Evolutionary conservation across 768 basidiomycete species (phyloP), one percentile per base, ranked within the genome.

Genomic region (Panellus pusillus): DNA sequence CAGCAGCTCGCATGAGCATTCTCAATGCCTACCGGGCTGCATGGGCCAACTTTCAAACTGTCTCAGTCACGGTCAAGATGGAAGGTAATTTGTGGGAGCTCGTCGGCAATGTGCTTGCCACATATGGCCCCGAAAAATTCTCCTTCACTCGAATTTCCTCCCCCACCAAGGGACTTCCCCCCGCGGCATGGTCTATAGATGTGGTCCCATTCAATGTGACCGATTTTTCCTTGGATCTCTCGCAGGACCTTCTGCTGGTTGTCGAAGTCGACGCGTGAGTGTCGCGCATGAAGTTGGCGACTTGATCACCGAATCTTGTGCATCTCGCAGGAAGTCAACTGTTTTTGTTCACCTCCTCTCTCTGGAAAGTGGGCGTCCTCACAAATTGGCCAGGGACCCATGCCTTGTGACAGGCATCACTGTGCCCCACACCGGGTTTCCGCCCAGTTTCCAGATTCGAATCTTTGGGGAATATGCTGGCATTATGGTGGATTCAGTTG

Each of bases 181-280:
- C 62, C 31, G 58, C 50, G 32, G 45, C 60, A 24, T 74, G 74
- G 73, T 45, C 48, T 35, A 42, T 63, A 24, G 20, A 61, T 14
- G 54, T 58, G 7, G 54, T 69, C 28, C 66, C 67, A 6, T 61
- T 71, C 31, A 38, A 24, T n/a, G 50, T 71, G 39, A 61, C 61
- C n/a, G 73, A 75, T 47, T 74, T 75, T 36, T 64, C 69, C 9
- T 53, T 72, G 8, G 73, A 74, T 56, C 62, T 55, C 19, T 72
- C 70, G 5, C 69, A 73, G 58, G 58, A 75, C 56, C 64, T 74
- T 35, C 38, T 75, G 9, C 64, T 68, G 18, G 54, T 65, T 5
- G 52, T 75, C n/a, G 66, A 70, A 32, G 32, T 55, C 45, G 19
- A 35, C 13, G 20, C 35, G 58, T 55, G 36, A 41, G 47, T 24